Percentiles rank a stretch among this genome's conserved stretches.
Evolutionary conservation across 768 basidiomycete genomes (phyloP).

Genomic region (Lentinula aciculospora): DNA sequence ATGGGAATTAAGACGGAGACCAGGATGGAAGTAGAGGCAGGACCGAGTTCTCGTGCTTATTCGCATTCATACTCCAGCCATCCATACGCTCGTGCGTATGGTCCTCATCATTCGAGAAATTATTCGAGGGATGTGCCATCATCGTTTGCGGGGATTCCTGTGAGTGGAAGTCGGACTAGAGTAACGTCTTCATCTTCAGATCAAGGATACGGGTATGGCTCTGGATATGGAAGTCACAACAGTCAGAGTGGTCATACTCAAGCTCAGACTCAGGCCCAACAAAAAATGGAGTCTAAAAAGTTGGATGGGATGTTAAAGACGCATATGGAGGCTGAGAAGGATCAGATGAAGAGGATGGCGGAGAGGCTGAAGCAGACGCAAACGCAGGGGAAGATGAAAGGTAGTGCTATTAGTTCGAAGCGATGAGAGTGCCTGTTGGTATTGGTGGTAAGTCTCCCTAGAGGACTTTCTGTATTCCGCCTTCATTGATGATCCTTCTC

Average conservation of each 20-base stretch:
- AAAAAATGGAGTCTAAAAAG: slow-evolving; percentile 45
- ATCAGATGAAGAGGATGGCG: slow-evolving; percentile 74
- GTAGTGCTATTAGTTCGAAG: neutral
- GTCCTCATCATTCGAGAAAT: neutral
- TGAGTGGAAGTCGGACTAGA: neutral
- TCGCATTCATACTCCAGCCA: neutral
- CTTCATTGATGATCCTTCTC: neutral
- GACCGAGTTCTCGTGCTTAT: neutral
- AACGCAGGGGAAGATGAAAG: neutral
- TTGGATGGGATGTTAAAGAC: slow-evolving; percentile 77
- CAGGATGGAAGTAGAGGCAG: neutral
- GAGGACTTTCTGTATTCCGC: neutral
- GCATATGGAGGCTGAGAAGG: slow-evolving; percentile 81
- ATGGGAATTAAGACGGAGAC: neutral
- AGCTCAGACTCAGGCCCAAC: slow-evolving; percentile 9
- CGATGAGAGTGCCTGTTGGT: neutral
- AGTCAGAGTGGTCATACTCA: slow-evolving; percentile 1
- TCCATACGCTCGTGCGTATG: neutral
- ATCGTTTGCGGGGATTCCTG: neutral
- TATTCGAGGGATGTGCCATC: neutral
- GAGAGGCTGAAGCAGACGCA: slow-evolving; percentile 1
- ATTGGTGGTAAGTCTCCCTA: neutral
- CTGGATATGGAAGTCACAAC: neutral
- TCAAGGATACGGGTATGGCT: slow-evolving; percentile 8
- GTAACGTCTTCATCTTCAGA: neutral